Conservation (phyloP, 139 green algal species). For the Chlamydomonas asymmetrica region DNA sequence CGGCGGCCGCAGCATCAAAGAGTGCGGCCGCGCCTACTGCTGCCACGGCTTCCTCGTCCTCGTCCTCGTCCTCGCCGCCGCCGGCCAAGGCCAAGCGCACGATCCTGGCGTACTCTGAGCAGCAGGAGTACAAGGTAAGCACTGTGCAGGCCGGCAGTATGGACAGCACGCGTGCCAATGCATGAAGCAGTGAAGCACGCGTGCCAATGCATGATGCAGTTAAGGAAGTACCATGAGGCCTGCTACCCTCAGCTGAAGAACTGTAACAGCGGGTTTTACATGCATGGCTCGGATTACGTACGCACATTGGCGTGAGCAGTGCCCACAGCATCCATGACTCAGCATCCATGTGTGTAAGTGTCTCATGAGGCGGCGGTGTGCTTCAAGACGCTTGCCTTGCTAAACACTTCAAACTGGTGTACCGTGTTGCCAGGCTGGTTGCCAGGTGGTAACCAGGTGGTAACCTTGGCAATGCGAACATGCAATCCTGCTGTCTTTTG, state of each 20-base stretch:
- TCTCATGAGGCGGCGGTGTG: too few relatives aligned
- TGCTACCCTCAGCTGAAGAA: neutral
- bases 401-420: too few relatives aligned
- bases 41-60: neutral
- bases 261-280: neutral
- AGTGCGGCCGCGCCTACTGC: conserved; percentile 4
- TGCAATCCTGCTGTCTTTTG: too few relatives aligned
- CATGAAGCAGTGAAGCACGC: too few relatives aligned
- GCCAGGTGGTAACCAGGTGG: too few relatives aligned
- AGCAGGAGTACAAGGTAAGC: conserved; percentile 48
- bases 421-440: too few relatives aligned
- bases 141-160: neutral
- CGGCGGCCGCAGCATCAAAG: conserved; percentile 13
- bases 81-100: conserved; percentile 26
- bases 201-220: neutral
- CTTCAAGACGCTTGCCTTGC: too few relatives aligned
- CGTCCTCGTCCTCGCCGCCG: neutral
- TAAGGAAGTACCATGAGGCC: neutral
- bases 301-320: neutral
- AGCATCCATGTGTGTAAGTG: too few relatives aligned
- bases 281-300: neutral
- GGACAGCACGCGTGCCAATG: too few relatives aligned
- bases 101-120: conserved; percentile 43
- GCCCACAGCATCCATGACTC: too few relatives aligned
- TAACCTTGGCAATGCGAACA: too few relatives aligned